These are phyloP conservation scores for Paragyromitra xinjiangensis DNA, from an alignment of 495 filamentous ascomycete species.

Conservation along the genomic window DNA sequence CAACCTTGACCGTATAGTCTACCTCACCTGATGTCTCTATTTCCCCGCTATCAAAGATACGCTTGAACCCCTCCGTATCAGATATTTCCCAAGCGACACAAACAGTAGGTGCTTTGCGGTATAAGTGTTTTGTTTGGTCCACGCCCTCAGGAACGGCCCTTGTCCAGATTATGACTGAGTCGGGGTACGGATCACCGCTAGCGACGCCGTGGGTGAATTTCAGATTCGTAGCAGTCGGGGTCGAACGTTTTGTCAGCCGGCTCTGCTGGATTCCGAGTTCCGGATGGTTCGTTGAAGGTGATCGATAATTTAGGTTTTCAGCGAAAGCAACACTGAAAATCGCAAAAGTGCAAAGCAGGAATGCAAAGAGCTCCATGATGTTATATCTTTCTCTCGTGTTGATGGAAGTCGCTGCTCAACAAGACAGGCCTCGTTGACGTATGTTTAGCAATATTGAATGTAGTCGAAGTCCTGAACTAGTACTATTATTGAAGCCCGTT, in stretches of 20 bases:
- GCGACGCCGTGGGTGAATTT: slow-evolving; percentile 75
- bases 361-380: slow-evolving; percentile 7
- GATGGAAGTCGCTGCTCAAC: background rate
- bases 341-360: slow-evolving; percentile 6
- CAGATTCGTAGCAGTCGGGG: slow-evolving; percentile 62
- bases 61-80: slow-evolving; percentile 58
- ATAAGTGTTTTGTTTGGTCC: slow-evolving; percentile 24
- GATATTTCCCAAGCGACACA: slow-evolving; percentile 68
- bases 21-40: slow-evolving; percentile 73
- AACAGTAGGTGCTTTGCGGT: slow-evolving; percentile 63
- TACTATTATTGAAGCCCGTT: slow-evolving; percentile 8
- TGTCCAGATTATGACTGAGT: slow-evolving; percentile 74
- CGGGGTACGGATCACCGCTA: slow-evolving; percentile 72
- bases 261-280: slow-evolving; percentile 66
- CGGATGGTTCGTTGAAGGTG: slow-evolving; percentile 68
- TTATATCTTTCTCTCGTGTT: background rate
- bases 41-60: slow-evolving; percentile 62
- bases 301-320: slow-evolving; percentile 68
- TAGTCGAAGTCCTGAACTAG: background rate
- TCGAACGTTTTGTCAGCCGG: slow-evolving; percentile 60
- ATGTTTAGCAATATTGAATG: background rate
- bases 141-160: slow-evolving; percentile 64
- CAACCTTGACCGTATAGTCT: slow-evolving; percentile 76
- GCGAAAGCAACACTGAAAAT: slow-evolving; percentile 8
- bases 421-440: background rate